Percentiles rank a stretch among this genome's conserved stretches.
Evolutionary conservation across 371 early-diverging fungal species (phyloP).

Genomic region (Mucor sp.): DNA sequence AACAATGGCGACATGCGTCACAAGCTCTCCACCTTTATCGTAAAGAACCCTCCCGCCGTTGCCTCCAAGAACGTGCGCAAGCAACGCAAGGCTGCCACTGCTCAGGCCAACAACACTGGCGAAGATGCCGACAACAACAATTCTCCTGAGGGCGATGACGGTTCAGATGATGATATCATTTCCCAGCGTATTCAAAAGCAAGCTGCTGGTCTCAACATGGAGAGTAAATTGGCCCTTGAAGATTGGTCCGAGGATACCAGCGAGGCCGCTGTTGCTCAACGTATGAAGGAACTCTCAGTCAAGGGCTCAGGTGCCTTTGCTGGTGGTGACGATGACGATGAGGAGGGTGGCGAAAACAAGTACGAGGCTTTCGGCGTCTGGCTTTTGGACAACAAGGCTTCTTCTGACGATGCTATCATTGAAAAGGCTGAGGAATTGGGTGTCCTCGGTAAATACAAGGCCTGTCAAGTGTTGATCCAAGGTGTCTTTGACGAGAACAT

Average conservation of each 20-base stretch:
- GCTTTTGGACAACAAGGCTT: slow-evolving; percentile 54
- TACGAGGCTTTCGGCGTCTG: slow-evolving; percentile 73
- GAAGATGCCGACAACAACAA: slow-evolving; percentile 52
- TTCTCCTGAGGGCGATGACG: slow-evolving; percentile 47
- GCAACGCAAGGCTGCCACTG: slow-evolving; percentile 66
- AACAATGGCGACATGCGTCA: slow-evolving; percentile 89
- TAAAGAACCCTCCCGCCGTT: slow-evolving; percentile 89
- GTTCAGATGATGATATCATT: slow-evolving; percentile 70
- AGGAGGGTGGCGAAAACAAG: slow-evolving; percentile 66
- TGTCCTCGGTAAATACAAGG: slow-evolving; percentile 76
- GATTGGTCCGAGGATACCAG: slow-evolving; percentile 87
- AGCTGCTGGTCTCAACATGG: slow-evolving; percentile 63
- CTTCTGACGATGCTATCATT: slow-evolving; percentile 70
- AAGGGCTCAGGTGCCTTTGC: slow-evolving; percentile 54
- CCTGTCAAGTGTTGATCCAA: slow-evolving; percentile 74
- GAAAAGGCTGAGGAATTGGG: slow-evolving; percentile 79
- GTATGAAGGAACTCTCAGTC: slow-evolving; percentile 72
- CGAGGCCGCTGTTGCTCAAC: slow-evolving; percentile 76
- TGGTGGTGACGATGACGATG: slow-evolving; percentile 65
- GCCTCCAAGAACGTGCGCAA: slow-evolving; percentile 68
- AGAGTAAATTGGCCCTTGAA: slow-evolving; percentile 72
- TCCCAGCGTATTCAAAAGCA: slow-evolving; percentile 74
- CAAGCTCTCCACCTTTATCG: slow-evolving; percentile 85
- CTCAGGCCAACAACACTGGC: slow-evolving; percentile 47
- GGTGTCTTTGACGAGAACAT: slow-evolving; percentile 74